Base-by-base conservation (phyloP, 2,329 filamentous ascomycete genomes). In the Rutstroemia sp. region DNA sequence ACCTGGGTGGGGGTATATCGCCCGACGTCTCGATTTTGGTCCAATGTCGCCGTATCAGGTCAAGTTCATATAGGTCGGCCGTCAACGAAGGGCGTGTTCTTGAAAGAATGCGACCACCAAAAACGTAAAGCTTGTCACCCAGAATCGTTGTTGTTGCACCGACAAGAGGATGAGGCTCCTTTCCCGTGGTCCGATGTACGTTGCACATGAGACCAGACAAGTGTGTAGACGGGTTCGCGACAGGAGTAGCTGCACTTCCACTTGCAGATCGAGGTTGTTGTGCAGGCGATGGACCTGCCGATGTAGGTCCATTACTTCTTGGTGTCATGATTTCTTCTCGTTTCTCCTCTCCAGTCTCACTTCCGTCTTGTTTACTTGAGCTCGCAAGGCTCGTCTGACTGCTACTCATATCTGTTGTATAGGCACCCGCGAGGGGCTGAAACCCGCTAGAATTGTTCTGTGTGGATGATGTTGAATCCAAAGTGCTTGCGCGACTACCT, bases 111-210 rank as follows among this genome's bases (percentile, higher is more conserved):
- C 92, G 82, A 7, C 94, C 94, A 48, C 94, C 94, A 75, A 97
- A 99, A 3, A 97, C 92, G 70, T 96, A 99, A 21, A 99, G 78
- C 71, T 95, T 96, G 72, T 99, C 94, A 27, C 92, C 94, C 1
- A 99, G 73, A 48, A 97, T 89, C 0, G 94, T 97, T 0, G 94
- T 97, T 0, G 94, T 96, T 5, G 94, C 92, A 34, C 94, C 94
- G 0, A 99, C 94, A 2, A 97, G 76, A 2, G 94, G 88, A 67
- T 89, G 90, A 2, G 94, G 94, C 68, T 97, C 92, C 60, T 85
- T 84, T 38, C 94, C 94, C 0, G 92, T 97, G 1, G 94, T 97
- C 61, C 92, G 77, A 65, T 86, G 82, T n/a, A 86, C 83, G 67
- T 86, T 86, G 67, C 83, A 86, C 82, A 86, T 85, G 54, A 86